These are phyloP conservation scores for Fusarium sororula DNA, from an alignment of 2,329 filamentous ascomycete genomes.

Conservation along the genomic window DNA sequence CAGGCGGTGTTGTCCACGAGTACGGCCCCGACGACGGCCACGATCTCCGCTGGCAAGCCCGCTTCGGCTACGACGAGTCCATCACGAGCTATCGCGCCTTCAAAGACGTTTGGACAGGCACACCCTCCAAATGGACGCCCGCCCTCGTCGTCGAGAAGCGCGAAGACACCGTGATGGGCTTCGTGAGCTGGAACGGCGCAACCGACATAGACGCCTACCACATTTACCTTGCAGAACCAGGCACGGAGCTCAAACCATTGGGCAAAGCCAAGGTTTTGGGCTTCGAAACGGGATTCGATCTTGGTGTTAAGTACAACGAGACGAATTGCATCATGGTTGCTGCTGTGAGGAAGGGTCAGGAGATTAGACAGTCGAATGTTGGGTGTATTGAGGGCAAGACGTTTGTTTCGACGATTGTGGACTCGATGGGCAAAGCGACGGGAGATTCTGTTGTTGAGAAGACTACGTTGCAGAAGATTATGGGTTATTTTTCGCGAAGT, in stretches of 20 bases:
- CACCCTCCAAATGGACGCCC: conserved; percentile 27
- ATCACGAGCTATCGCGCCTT: conserved; percentile 38
- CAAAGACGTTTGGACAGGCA: conserved; percentile 39
- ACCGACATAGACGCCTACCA: conserved; percentile 40
- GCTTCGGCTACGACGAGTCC: conserved; percentile 34
- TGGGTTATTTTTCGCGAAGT: neutral
- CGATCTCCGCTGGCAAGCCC: conserved; percentile 39
- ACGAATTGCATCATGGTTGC: conserved; percentile 32
- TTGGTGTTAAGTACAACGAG: conserved; percentile 14
- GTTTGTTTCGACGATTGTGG: conserved; percentile 20
- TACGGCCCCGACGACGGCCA: conserved; percentile 32
- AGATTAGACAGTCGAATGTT: conserved; percentile 35
- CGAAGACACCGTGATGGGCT: neutral
- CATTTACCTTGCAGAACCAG: conserved; percentile 20
- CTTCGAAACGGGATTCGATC: conserved; percentile 41
- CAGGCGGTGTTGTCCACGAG: conserved; percentile 38
- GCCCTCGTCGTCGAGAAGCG: conserved; percentile 24
- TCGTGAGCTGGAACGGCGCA: conserved; percentile 42
- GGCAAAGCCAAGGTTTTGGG: conserved; percentile 9
- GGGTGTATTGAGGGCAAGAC: conserved; percentile 28
- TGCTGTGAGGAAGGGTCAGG: conserved; percentile 28
- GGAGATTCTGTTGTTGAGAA: neutral
- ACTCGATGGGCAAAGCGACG: neutral
- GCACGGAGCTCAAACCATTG: neutral
- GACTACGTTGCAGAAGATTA: conserved; percentile 15